Base-by-base conservation (phyloP, 345 rosid species). In the Camelina hispida region DNA sequence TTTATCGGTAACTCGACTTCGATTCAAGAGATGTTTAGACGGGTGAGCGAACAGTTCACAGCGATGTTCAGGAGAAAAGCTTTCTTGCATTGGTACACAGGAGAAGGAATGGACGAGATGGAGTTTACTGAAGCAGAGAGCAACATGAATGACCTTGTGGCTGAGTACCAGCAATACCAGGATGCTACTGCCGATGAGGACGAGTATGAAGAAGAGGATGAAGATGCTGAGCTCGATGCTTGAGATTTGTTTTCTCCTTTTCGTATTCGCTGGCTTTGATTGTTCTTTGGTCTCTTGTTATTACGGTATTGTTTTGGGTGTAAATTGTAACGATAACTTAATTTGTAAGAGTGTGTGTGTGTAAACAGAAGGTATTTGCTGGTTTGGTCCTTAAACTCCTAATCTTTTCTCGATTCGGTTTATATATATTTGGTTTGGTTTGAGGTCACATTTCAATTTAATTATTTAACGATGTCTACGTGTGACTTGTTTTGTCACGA, bases 101-200 rank as follows among this genome's bases (percentile, higher is more conserved):
- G 72, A 38, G 71, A 77, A 59, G 72, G 76, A 17, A 77, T 71
- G 76, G 76, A 77, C 4, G 68, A 77, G 67, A 71, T 71, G 80
- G 72, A 77, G 53, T 77, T 71, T 47, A 65, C 72, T 0, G 76
- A 71, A 52, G 74, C 64, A 40, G 81, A 79, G 67, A 79, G 78
- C 56, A 79, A 79, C 74, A 79, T 79, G 82, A 79, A 73, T 8
- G 82, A 79, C 4, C 70, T 79, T 51, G 75, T 79, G 44, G 75
- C 78, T 9, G 75, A 79, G 79, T 73, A 79, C 55, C 81, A 78
- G 28, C 81, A 78, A 14, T 78, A 78, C 78, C 74, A 78, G 4
- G 81, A 73, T 66, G 81, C 82, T 37, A 79, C 75, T 28, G 67
- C 67, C 3, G 78, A 74, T 57, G 81, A 71, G 1, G 54, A 66